Evolutionary conservation across 139 green algal species (phyloP).

Genomic region (Pedinophyceae sp.): DNA sequence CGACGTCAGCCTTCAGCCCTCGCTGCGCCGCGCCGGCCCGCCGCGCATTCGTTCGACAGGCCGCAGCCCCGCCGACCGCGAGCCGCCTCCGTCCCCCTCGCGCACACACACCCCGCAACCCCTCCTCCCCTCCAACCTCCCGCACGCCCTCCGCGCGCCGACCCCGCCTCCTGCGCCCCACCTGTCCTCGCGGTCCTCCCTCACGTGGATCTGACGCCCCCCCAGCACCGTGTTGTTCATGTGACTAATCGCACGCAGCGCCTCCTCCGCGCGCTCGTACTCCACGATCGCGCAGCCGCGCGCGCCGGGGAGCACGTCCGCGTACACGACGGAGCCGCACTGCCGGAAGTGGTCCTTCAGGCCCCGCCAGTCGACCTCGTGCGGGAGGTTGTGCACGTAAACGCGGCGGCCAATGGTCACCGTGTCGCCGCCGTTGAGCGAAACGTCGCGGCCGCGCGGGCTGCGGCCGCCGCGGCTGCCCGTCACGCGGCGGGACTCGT

Average conservation of each 20-base stretch:
- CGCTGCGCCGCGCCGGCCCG: too few relatives aligned
- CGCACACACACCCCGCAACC: background rate
- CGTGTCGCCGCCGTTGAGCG: background rate
- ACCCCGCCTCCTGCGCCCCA: background rate
- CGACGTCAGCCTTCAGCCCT: too few relatives aligned
- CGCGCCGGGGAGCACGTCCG: constrained; percentile 22
- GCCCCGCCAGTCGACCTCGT: constrained; percentile 35
- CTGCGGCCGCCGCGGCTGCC: background rate
- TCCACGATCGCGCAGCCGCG: constrained; percentile 63
- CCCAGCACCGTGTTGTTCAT: constrained; percentile 40
- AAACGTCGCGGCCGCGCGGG: background rate
- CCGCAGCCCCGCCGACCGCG: background rate
- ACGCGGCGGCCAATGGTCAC: constrained; percentile 21
- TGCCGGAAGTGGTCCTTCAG: constrained; percentile 34
- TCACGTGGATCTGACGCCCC: constrained; percentile 8
- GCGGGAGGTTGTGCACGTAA: constrained; percentile 50
- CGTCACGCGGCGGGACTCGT: too few relatives aligned
- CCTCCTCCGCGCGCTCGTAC: constrained; percentile 38
- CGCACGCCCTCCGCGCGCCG: too few relatives aligned
- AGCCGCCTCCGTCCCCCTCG: background rate
- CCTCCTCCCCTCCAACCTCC: background rate
- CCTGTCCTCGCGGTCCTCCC: constrained; percentile 9
- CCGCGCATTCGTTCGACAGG: background rate
- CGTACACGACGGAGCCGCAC: constrained; percentile 22
- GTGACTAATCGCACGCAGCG: constrained; percentile 34